These are phyloP conservation scores for Pascua guehoae DNA, from an alignment of 1,284 basidiomycete genomes.

Conservation along the genomic window DNA sequence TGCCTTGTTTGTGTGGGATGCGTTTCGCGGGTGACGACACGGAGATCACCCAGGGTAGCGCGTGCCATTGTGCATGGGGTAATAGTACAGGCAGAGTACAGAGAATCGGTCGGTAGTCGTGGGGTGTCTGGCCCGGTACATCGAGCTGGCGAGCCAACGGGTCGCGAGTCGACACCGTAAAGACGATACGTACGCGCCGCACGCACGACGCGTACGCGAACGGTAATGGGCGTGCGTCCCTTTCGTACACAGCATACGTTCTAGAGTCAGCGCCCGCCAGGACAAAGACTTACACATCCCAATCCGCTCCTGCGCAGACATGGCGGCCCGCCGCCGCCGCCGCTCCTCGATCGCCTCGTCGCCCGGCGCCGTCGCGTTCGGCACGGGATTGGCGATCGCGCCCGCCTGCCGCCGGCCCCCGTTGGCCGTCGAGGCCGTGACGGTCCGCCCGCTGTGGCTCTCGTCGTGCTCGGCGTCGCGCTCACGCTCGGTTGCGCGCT, in stretches of 20 bases:
- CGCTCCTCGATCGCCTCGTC: conserved; percentile 9
- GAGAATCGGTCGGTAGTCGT: no score
- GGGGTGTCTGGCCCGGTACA: no score
- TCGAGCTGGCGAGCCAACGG: no score
- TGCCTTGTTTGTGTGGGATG: background rate
- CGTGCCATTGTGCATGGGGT: no score
- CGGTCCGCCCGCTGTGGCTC: no score
- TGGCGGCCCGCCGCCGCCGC: conserved; percentile 7
- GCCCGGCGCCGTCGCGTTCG: conserved; percentile 5
- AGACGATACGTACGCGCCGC: no score
- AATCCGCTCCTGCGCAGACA: conserved; percentile 12
- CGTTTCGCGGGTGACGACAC: background rate
- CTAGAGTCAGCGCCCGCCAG: background rate
- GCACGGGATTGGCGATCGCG: background rate
- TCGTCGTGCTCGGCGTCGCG: background rate
- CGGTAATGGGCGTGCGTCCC: no score
- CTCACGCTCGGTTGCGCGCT: background rate
- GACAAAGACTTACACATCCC: conserved; percentile 2
- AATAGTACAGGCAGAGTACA: no score
- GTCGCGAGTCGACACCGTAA: no score
- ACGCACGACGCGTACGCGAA: no score
- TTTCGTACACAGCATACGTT: no score
- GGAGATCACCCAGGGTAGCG: background rate
- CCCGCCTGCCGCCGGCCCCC: background rate
- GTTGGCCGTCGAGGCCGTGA: no score